Percentiles rank a stretch among this genome's conserved stretches.
These are phyloP conservation scores for Skeletonema marinoi DNA, from an alignment of 108 stramenopile genomes.

Conservation along the genomic window DNA sequence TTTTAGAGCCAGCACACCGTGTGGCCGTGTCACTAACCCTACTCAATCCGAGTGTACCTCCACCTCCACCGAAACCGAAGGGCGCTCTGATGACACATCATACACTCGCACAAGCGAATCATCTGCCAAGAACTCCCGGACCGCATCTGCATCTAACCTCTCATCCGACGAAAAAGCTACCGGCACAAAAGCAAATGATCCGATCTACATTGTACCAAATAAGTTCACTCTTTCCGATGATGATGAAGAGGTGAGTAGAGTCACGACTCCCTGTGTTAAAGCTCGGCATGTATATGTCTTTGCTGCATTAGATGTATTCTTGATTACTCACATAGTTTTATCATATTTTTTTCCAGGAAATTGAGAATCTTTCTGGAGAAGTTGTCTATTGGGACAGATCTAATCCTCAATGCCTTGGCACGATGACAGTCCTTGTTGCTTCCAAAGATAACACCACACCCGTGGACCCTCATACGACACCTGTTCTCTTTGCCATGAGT, in stretches of 20 bases:
- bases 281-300: background rate
- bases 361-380: background rate
- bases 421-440: background rate
- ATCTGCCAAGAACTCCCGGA: background rate
- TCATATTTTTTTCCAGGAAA: background rate
- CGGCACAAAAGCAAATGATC: background rate
- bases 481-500: background rate
- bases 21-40: too few species aligned
- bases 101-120: background rate
- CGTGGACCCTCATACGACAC: background rate
- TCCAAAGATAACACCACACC: background rate
- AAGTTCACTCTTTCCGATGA: slow-evolving; percentile 60
- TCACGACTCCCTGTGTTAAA: background rate
- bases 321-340: background rate
- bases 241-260: slow-evolving; percentile 33
- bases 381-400: background rate
- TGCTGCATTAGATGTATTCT: background rate
- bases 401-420: background rate
- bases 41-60: too few species aligned
- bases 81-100: too few species aligned
- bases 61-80: too few species aligned
- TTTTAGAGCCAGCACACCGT: too few species aligned
- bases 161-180: background rate
- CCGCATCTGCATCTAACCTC: background rate
- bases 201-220: slow-evolving; percentile 20